A percentile compares a stretch with the other conserved stretches of the same genome.
Conservation (phyloP, 495 filamentous ascomycete species). For the Neurospora pannonica region DNA sequence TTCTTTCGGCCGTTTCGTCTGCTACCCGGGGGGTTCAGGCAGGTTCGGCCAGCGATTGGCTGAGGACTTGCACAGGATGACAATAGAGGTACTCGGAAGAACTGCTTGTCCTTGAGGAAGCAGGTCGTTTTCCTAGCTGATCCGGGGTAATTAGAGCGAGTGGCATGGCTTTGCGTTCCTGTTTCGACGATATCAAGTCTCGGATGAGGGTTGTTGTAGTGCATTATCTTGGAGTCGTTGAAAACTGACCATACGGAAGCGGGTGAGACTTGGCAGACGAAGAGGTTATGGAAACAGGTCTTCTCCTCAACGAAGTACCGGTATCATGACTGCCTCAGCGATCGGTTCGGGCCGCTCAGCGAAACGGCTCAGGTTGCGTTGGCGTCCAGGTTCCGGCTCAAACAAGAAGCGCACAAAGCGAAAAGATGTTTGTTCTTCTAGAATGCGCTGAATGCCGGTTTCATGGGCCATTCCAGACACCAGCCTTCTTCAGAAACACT, state of each 20-base stretch:
- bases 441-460: neutral
- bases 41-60: slow-evolving; percentile 15
- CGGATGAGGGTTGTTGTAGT: neutral
- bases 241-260: neutral
- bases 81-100: neutral
- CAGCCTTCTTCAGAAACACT: neutral
- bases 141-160: neutral
- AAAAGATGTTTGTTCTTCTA: neutral
- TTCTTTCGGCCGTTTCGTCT: slow-evolving; percentile 28
- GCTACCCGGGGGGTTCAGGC: slow-evolving; percentile 2
- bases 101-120: neutral
- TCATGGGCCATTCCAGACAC: neutral
- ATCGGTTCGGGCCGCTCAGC: neutral
- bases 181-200: neutral
- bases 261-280: neutral
- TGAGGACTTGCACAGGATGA: neutral
- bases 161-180: neutral
- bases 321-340: neutral
- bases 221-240: neutral
- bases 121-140: neutral
- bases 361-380: neutral
- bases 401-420: neutral
- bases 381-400: neutral
- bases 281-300: neutral
- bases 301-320: neutral